Conservation (phyloP, 225 moss, liverwort and hornwort genomes). For the Pleurozium schreberi region DNA sequence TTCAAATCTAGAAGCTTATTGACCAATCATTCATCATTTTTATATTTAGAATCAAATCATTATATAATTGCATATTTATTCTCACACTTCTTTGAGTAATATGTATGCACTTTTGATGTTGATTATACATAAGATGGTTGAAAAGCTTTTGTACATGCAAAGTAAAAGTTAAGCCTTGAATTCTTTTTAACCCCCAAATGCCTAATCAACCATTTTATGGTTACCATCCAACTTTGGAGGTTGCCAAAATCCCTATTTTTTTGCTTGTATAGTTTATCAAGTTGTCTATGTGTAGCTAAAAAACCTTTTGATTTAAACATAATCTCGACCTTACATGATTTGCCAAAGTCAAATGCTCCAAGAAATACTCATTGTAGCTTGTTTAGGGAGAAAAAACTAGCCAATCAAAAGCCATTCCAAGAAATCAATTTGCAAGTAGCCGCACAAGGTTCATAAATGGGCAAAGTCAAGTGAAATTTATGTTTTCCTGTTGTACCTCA, state of each 20-base stretch:
- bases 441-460: no score
- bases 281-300: neutral
- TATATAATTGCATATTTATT: neutral
- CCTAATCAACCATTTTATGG: neutral
- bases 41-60: neutral
- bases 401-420: neutral
- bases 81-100: neutral
- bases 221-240: rapidly evolving
- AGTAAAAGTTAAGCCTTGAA: neutral
- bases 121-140: neutral
- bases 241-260: neutral
- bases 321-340: rapidly evolving
- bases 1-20: neutral
- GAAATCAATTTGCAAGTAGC: neutral
- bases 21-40: neutral
- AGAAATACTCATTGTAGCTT: rapidly evolving
- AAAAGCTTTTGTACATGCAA: neutral
- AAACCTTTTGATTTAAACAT: neutral
- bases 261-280: neutral
- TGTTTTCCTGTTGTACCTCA: neutral
- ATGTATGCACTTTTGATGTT: neutral
- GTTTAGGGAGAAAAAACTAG: neutral
- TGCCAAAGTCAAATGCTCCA: neutral
- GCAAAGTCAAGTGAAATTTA: neutral
- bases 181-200: neutral